Percentiles rank a stretch among this genome's conserved stretches.
These are phyloP conservation scores for Beauveria rudraprayagi DNA, from an alignment of 2,329 filamentous ascomycete species.

Conservation along the genomic window DNA sequence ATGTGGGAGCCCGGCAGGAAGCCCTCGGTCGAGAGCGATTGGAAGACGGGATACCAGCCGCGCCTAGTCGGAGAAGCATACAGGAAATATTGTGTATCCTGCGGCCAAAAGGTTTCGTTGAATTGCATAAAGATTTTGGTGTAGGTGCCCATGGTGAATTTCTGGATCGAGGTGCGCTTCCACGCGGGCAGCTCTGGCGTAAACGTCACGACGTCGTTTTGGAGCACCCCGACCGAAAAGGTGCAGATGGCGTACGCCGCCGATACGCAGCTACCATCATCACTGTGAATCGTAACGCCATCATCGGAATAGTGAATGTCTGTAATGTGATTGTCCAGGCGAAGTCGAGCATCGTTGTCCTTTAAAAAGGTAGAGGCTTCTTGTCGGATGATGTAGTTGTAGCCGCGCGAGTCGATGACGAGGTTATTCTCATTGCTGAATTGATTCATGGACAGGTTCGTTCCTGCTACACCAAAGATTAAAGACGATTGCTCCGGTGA, in stretches of 20 bases:
- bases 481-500: constrained; percentile 48
- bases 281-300: constrained; percentile 44
- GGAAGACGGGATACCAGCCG: constrained; percentile 50
- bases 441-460: constrained; percentile 55
- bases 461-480: constrained; percentile 45
- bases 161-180: constrained; percentile 56
- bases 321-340: constrained; percentile 50
- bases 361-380: constrained; percentile 51
- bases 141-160: constrained; percentile 62
- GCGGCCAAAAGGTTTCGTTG: constrained; percentile 55
- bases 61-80: constrained; percentile 35
- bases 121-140: constrained; percentile 69
- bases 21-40: constrained; percentile 49
- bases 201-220: constrained; percentile 52
- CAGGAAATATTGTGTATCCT: constrained; percentile 35
- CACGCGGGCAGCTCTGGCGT: constrained; percentile 50
- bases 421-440: constrained; percentile 55
- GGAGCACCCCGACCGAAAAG: constrained; percentile 60
- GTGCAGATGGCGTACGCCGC: constrained; percentile 59
- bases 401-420: constrained; percentile 54
- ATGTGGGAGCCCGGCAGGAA: constrained; percentile 56
- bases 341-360: constrained; percentile 46
- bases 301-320: constrained; percentile 43
- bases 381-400: constrained; percentile 47
- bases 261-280: constrained; percentile 47